These are phyloP conservation scores for Eucalyptus pumila DNA, from an alignment of 345 rosid species.

Conservation along the genomic window DNA sequence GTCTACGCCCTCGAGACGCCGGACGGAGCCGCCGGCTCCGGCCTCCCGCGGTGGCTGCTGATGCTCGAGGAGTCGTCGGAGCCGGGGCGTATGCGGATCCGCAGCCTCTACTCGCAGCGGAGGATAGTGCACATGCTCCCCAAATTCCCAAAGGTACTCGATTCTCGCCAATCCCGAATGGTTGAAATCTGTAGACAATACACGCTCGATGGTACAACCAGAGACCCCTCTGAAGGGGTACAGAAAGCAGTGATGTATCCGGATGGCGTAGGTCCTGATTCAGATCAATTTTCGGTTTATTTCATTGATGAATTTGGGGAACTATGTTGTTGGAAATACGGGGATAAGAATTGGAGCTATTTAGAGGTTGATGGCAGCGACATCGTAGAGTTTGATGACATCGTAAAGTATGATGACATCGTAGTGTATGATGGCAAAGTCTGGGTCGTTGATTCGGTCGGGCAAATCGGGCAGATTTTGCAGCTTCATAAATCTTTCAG, in stretches of 20 bases:
- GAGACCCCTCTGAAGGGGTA: not conserved
- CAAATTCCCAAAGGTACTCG: accelerated
- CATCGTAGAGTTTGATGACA: not conserved
- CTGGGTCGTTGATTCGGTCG: not conserved
- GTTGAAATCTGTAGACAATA: no score
- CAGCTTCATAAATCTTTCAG: not conserved
- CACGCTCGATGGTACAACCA: not conserved
- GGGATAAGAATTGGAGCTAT: not conserved
- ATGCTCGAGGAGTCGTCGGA: no score
- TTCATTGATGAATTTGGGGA: not conserved
- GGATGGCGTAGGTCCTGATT: not conserved
- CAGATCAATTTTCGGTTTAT: not conserved
- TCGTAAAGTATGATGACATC: not conserved
- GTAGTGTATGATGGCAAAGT: not conserved
- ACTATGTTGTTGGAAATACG: not conserved
- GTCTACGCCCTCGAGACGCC: no score
- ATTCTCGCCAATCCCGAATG: no score
- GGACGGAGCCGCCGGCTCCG: no score
- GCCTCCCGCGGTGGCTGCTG: no score
- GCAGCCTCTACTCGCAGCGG: no score
- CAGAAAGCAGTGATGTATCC: not conserved
- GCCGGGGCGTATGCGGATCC: no score
- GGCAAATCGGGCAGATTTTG: not conserved
- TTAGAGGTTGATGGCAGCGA: no score
- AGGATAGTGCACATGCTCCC: no score